Percentiles rank a stretch among this genome's conserved stretches.
Evolutionary conservation across 2,329 filamentous ascomycete genomes (phyloP).

Genomic region (Diatrype stigma): DNA sequence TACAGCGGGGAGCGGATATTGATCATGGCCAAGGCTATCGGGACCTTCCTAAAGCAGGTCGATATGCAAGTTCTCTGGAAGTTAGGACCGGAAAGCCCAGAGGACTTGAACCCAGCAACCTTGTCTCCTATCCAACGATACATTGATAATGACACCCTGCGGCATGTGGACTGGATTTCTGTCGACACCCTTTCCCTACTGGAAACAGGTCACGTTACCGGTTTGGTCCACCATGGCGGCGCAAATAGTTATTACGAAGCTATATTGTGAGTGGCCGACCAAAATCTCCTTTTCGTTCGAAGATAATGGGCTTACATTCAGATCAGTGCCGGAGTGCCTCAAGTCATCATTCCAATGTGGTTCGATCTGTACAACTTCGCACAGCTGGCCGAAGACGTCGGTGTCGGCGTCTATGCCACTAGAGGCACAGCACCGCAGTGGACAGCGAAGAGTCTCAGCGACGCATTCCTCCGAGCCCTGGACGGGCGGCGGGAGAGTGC

Average conservation of each 20-base stretch:
- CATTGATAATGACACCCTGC: neutral
- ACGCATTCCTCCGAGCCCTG: conserved; percentile 5
- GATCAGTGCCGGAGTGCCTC: conserved; percentile 13
- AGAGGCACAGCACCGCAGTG: conserved; percentile 13
- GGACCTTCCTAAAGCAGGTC: conserved; percentile 11
- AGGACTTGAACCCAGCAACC: neutral
- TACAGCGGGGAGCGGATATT: conserved; percentile 18
- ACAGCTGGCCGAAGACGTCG: conserved; percentile 7
- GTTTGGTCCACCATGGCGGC: conserved; percentile 7
- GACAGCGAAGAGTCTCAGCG: conserved; percentile 9
- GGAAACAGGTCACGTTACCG: conserved; percentile 1
- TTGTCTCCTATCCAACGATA: neutral
- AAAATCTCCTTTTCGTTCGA: neutral
- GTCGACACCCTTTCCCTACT: conserved; percentile 2
- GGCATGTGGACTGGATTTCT: conserved; percentile 1
- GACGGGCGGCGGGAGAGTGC: neutral
- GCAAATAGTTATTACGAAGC: conserved; percentile 8
- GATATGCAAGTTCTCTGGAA: conserved; percentile 32
- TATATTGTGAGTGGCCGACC: neutral
- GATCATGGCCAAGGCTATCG: conserved; percentile 23
- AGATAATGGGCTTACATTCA: neutral
- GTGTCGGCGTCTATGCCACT: conserved; percentile 16
- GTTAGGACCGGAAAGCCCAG: neutral
- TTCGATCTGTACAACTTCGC: conserved; percentile 14
- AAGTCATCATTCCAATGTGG: conserved; percentile 17